Evolutionary conservation across 2,329 filamentous ascomycete species (phyloP), one percentile per base, ranked within the genome.

Genomic region (Penicillium occitanis): DNA sequence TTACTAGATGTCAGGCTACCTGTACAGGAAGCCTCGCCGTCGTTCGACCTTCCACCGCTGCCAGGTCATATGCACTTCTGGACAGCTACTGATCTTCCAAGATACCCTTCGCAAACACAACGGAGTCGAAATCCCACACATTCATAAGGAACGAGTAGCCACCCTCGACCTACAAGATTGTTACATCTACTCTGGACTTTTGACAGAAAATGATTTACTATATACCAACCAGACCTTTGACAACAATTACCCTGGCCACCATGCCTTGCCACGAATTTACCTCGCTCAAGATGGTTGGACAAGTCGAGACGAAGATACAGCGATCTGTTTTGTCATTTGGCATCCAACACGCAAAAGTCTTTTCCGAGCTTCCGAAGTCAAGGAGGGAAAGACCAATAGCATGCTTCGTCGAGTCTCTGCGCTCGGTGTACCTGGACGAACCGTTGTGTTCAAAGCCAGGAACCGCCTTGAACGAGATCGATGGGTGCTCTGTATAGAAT

Each of bases 281-380:
- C 81, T 85, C 37, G 82, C 75, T 3, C 71, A 86, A 62, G 86
- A 89, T 68, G 82, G 82, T 19, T 88, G 86, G 83, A 89, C 86
- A 22, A 85, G 81, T 30, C 84, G 83, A 0, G 87, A 90, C 69
- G 87, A 89, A 70, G 87, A 89, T 70, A 84, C 85, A n/a, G 87
- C 87, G 77, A 88, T 86, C 0, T 87, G 85, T 2, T 90, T 90
- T 71, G 87, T 89, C n/a, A 79, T 90, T 50, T 90, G 87, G 87
- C 84, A 88, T 69, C 84, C 84, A 44, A 81, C 83, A 68, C 81
- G 79, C 67, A 87, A 86, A 71, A 82, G 81, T 8, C 83, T 85
- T 71, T 88, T 89, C 72, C 77, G 78, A 58, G 79, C 76, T 4
- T 74, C 73, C n/a, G 76, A 81, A 67, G 71, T 75, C 25, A 74